Conservation (phyloP, 495 filamentous ascomycete genomes). For the Penicillium silybi region DNA sequence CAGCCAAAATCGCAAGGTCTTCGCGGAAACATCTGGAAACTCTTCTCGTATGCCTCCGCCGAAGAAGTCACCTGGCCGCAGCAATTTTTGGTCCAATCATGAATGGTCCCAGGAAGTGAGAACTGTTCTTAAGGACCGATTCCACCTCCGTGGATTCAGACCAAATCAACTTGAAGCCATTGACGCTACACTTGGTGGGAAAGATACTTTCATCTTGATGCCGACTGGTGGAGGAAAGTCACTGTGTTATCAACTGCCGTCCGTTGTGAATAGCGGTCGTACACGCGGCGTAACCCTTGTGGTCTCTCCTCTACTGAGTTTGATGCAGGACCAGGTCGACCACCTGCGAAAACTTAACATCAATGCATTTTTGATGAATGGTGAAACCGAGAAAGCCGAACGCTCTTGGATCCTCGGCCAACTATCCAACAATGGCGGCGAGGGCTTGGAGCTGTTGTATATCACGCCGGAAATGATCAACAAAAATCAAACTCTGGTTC, state of each 20-base stretch:
- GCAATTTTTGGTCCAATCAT: conserved; percentile 42
- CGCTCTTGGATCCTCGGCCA: conserved; percentile 55
- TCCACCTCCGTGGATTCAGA: conserved; percentile 79
- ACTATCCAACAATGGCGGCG: conserved; percentile 57
- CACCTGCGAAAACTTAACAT: conserved; percentile 75
- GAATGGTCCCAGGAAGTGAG: conserved; percentile 87
- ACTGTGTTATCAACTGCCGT: conserved; percentile 92
- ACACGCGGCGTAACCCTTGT: conserved; percentile 88
- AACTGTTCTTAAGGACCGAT: conserved; percentile 68
- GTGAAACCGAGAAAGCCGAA: conserved; percentile 57
- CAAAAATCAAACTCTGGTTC: conserved; percentile 63
- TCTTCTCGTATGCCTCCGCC: conserved; percentile 22
- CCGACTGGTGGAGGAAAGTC: conserved; percentile 97
- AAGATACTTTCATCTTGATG: conserved; percentile 94
- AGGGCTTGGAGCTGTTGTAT: conserved; percentile 80
- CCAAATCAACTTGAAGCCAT: conserved; percentile 94
- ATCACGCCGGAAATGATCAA: conserved; percentile 95
- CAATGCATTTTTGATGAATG: conserved; percentile 70
- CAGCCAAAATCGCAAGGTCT: conserved; percentile 37
- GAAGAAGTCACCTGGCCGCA: conserved; percentile 34
- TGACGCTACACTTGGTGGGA: conserved; percentile 81
- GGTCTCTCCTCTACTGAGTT: conserved; percentile 85
- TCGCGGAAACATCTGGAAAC: conserved; percentile 57
- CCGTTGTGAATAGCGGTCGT: conserved; percentile 73
- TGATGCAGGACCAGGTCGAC: conserved; percentile 94